Percentiles rank a stretch among this genome's conserved stretches.
phyloP scores from a whole-genome alignment of 148 eudicot genomes.

The Chenopodium suecicum region DNA sequence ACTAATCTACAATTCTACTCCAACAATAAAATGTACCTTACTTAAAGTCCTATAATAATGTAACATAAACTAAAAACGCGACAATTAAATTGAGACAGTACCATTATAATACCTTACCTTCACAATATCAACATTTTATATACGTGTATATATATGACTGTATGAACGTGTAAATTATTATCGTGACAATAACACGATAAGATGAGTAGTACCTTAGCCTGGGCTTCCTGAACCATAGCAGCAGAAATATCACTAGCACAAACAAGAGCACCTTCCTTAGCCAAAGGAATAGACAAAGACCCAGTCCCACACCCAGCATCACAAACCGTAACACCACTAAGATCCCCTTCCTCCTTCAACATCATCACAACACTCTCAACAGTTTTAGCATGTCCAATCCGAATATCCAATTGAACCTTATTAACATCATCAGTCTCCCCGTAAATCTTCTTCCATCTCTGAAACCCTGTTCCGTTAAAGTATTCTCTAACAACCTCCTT shows the following conservation, averaged over 20 bases:
- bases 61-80: neutral
- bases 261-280: conserved; percentile 77
- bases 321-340: conserved; percentile 72
- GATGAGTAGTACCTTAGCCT: conserved; percentile 46
- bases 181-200: neutral
- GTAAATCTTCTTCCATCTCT: conserved; percentile 90
- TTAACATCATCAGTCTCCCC: conserved; percentile 92
- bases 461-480: conserved; percentile 81
- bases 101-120: conserved; percentile 36
- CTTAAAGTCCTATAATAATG: too few species aligned
- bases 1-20: too few species aligned
- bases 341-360: conserved; percentile 62
- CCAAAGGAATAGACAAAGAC: conserved; percentile 69
- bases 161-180: too few species aligned
- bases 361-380: conserved; percentile 78
- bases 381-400: conserved; percentile 87
- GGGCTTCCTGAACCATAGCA: conserved; percentile 95
- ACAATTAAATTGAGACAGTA: neutral
- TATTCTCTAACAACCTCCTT: conserved; percentile 95
- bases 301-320: conserved; percentile 99
- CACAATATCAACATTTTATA: too few species aligned
- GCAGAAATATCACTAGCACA: conserved; percentile 89
- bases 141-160: too few species aligned
- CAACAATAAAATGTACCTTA: too few species aligned
- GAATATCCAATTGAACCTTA: conserved; percentile 74